Base-by-base conservation (phyloP, 2,329 filamentous ascomycete genomes). In the Clarireedia monteithiana region DNA sequence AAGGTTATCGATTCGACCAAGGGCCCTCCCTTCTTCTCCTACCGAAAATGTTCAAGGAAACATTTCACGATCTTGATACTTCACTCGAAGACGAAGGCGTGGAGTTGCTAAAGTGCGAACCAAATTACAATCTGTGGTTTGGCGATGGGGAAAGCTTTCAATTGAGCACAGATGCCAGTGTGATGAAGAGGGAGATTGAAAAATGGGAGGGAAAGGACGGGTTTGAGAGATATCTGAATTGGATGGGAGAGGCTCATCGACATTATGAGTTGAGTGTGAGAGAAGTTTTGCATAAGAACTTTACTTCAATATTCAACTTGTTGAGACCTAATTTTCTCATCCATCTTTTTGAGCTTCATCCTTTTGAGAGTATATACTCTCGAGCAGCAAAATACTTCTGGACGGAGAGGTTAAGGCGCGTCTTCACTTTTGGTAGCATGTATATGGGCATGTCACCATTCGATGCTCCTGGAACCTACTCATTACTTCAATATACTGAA, bases 401-500 rank as follows among this genome's bases (percentile, higher is more conserved):
- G 74, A 85, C 83, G 0, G 86, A 89, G 66, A 74, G 85, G 56
- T 66, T 90, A 64, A 74, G 86, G 58, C 73, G 85, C 26, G 85
- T 86, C 0, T 90, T 90, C 61, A 89, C 86, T 0, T 90, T 90
- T 69, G 85, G 82, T 23, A 89, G 84, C 63, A 91, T 90, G 86
- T 90, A 91, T 66, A 86, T 90, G 83, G 87, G 87, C 0, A 90
- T 90, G 86, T 84, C 78, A 54, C 87, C 87, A 0, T 90, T 86
- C 66, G 84, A 88, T 66, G 86, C 87, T 0, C 87, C 86, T 0
- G 85, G 83, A 3, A 89, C 86, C 2, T 90, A 90, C 70, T 84
- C 79, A 49, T 69, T 90, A 58, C 72, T 90, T 51, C 86, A 89
- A 69, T 90, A 89, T 67, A 86, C 86, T 0, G 86, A 90, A 71